Base-by-base conservation (phyloP, 1,284 basidiomycete species). In the Chalciporus sp. region DNA sequence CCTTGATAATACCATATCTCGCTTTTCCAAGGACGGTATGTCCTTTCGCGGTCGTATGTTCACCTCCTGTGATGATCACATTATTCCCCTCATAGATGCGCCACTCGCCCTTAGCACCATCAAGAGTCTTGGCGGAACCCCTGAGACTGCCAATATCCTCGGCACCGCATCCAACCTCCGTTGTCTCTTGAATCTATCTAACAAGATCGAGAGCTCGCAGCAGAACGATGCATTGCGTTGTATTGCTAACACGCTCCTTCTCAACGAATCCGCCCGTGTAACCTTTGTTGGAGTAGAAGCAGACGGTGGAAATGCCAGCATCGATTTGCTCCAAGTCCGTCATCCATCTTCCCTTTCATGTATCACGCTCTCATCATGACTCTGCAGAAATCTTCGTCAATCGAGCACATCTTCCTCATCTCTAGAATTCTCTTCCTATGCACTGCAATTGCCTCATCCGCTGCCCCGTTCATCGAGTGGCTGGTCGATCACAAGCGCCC, bases 361-460 rank as follows among this genome's bases (percentile, higher is more conserved):
- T 41, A n/a, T 14, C 12, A 14, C 14, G 2, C 12, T 12, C 12
- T 33, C 31, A 33, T 16, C 12, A 16, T 16, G 28, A 37, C 42
- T 42, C 37, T 49, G 20, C 62, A 92, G 88, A 88, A 83, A 80
- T 76, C 86, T 3, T 74, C 74, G 1, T 47, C 69, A 2, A 37
- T 83, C 10, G 86, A 90, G 58, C 79, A 81, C 45, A 80, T 87
- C 57, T 92, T 92, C 71, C 82, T 92, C 35, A 75, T 85, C 7
- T 85, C 86, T 7, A 84, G 90, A 20, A 86, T 91, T 40, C 77
- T 93, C 7, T 92, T 92, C 66, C 77, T 92, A 33, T 77, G 77
- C 47, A 89, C 89, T 1, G 83, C 80, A 11, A 79, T 83, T 20
- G 69, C 72, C 5, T 67, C 74, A 4, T 65, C 61, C 5, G 69